phyloP scores from a whole-genome alignment of 345 rosid species.

The Lumnitzera racemosa region DNA sequence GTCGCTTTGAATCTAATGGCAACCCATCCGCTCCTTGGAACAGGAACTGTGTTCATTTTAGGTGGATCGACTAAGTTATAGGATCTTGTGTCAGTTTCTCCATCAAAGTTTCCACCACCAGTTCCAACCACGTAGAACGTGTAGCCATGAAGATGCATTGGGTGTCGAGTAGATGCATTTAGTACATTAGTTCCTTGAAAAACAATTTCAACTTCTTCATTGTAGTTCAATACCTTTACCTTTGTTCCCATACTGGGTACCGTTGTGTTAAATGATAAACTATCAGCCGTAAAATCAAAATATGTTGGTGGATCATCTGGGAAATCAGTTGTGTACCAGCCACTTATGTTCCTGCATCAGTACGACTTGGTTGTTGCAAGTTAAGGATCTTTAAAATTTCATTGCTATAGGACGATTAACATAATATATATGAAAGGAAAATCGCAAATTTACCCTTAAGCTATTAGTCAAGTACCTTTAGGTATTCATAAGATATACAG shows the following conservation, averaged over 20 bases:
- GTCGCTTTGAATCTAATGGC: too few species aligned
- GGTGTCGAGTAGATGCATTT: slow-evolving; percentile 12
- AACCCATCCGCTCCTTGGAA: not conserved
- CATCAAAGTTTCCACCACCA: slow-evolving; percentile 7
- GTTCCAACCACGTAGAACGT: slow-evolving; percentile 7
- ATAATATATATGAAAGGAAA: too few species aligned
- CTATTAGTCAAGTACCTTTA: too few species aligned
- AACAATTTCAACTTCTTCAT: slow-evolving; percentile 21
- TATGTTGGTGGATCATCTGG: slow-evolving; percentile 1
- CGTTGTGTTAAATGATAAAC: not conserved
- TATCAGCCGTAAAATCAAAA: slow-evolving; percentile 4
- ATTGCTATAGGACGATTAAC: too few species aligned
- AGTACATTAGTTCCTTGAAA: slow-evolving; percentile 24
- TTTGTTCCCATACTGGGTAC: slow-evolving; percentile 1
- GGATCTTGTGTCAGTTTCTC: slow-evolving; percentile 1
- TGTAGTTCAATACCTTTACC: slow-evolving; percentile 13
- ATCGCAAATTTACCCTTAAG: too few species aligned
- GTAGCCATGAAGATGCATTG: slow-evolving; percentile 26
- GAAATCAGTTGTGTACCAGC: not conserved
- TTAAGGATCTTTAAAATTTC: too few species aligned
- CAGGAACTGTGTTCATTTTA: slow-evolving; percentile 9
- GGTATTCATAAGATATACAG: too few species aligned
- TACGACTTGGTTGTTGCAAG: too few species aligned
- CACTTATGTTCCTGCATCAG: slow-evolving; percentile 7
- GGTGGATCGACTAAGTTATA: slow-evolving; percentile 24